A percentile compares a stretch with the other conserved stretches of the same genome.
These are phyloP conservation scores for Carpinus viminea DNA, from an alignment of 306 rosid genomes.

Conservation along the genomic window DNA sequence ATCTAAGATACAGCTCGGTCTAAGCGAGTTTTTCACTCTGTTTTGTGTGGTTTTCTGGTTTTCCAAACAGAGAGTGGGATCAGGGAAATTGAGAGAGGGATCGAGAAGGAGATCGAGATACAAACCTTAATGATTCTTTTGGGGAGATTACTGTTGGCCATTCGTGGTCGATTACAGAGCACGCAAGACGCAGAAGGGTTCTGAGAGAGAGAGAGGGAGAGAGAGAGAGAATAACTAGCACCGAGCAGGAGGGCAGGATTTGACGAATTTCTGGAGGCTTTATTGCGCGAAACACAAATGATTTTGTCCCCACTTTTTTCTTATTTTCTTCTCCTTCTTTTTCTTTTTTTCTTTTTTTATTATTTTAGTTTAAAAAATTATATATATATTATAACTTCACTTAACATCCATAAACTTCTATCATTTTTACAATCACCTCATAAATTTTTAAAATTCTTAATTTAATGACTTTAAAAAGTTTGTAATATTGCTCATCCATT, in stretches of 20 bases:
- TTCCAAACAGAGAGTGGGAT: slow-evolving; percentile 25
- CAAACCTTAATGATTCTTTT: slow-evolving; percentile 81
- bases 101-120: slow-evolving; percentile 34
- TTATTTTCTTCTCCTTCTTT: neutral
- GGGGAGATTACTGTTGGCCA: slow-evolving; percentile 97
- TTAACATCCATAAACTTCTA: no score
- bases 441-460: no score
- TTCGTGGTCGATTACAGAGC: slow-evolving; percentile 61
- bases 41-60: slow-evolving; percentile 2
- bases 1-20: slow-evolving; percentile 1
- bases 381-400: no score
- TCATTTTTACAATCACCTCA: no score
- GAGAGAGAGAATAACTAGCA: neutral
- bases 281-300: neutral
- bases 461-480: no score
- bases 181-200: slow-evolving; percentile 55
- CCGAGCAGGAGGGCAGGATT: neutral
- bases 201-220: slow-evolving; percentile 28
- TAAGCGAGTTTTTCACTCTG: neutral
- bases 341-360: neutral
- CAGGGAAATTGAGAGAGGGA: slow-evolving; percentile 48
- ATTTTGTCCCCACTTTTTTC: no score
- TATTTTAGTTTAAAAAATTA: no score
- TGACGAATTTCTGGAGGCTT: neutral
- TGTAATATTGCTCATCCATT: no score